Base-by-base conservation (phyloP, 202 grass and related monocot genomes). In the Cymbopogon flexuosus region DNA sequence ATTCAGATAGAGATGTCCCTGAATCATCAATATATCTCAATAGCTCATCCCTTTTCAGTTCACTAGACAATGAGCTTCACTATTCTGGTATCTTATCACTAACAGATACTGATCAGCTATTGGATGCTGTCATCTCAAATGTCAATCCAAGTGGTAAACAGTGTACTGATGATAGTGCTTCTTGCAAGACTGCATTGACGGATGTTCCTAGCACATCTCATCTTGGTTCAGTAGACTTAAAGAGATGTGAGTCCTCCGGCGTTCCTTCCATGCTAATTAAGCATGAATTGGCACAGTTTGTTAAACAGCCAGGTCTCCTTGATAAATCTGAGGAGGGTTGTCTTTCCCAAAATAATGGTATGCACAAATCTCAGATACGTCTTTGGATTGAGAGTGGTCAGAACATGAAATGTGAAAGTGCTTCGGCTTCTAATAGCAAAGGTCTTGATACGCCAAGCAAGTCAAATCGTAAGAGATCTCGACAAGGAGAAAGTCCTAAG, bases 101-200 rank as follows among this genome's bases (percentile, higher is more conserved):
- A 81, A 87, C 86, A 70, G 75, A 89, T 62, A 87, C 78, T 58
- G 94, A 97, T 72, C 94, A 97, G 77, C 79, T 97, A 85, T 75
- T 97, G 71, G 94, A 97, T 87, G 94, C 94, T 71, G 84, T 97
- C 77, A 87, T 97, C 63, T 92, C 89, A 76, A 97, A 89, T 40
- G 79, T 94, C 59, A 97, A 92, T 75, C 79, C 80, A 40, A 63
- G 80, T 79, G 71, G 78, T 40, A 97, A 94, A 59, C 86, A 97
- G 70, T 80, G 58, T 63, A 78, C 78, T 72, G 84, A 90, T 76
- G 86, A 87, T 63, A 88, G 63, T 76, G 30, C 84, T 72, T 92
- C 94, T 70, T 93, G 85, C 68, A 90, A 88, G 64, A 90, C 86
- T 83, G 71, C 86, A 81, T 72, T 90, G 86, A 89, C 86, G 10